Evolutionary conservation across 768 basidiomycete genomes (phyloP), one percentile per base, ranked within the genome.

Genomic region (Xanthoconium stramineum): DNA sequence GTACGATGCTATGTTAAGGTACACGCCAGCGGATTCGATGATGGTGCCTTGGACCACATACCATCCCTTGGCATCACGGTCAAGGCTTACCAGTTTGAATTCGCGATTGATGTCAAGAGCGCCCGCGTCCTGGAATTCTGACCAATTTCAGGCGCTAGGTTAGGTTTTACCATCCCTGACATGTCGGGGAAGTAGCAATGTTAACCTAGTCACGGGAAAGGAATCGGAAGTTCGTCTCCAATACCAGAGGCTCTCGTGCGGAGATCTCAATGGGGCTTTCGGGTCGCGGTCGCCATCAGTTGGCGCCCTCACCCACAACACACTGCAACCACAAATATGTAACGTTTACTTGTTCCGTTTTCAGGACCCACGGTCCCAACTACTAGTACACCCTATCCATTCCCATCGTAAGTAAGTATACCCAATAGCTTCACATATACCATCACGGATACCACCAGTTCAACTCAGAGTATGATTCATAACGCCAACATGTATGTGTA

Each of bases 301-400:
- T 20, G 15, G 59, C 55, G 62, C 60, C 55, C 15, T 55, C 63
- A 13, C 62, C 59, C 62, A 63, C 62, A 61, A 6, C 2, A 19
- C 19, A 47, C 36, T 40, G 62, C 62, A 65, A 54, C 24, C 48
- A 33, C 55, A 64, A 64, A 64, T n/a, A n/a, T n/a, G n/a, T 28
- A 65, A 52, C 6, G 15, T 5, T 33, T 42, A 7, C 19, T 48
- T 50, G 50, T 50, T 36, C 20, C 12, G 40, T 64, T 55, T 46
- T 32, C 9, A 15, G 55, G 28, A 65, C 55, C 43, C 55, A 57
- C 63, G 36, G 5, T n/a, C 20, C 14, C 33, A 17, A 15, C 13
- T 39, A 28, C 47, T 3, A n/a, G n/a, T n/a, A n/a, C n/a, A n/a
- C 24, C 37, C 10, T 13, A 20, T 29, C 28, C 13, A 3, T 48